Evolutionary conservation across 2,329 filamentous ascomycete genomes (phyloP), one percentile per base, ranked within the genome.

Genomic region (Fusarium falciforme): DNA sequence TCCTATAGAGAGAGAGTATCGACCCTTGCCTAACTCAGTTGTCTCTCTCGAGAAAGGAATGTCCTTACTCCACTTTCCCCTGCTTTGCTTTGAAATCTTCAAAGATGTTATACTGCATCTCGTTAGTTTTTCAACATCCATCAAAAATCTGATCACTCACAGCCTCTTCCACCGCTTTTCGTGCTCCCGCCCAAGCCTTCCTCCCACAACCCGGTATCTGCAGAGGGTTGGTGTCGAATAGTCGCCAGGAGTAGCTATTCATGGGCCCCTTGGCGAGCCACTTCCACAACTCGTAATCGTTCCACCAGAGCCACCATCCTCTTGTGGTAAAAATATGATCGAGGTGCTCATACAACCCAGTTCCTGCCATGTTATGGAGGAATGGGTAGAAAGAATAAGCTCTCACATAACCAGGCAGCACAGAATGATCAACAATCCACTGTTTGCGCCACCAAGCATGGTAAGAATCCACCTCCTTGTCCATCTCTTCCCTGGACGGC

Each of bases 231-330:
- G 49, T 64, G 5, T 47, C 11, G 25, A 64, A 64, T 8, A 64
- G 0, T 1, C 61, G 47, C 61, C 61, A 64, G 1, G 61, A 44
- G 38, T 57, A 64, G 17, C 49, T 64, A 4, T 58, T 64, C 49
- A 64, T 31, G 1, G 61, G 49, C 2, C 61, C 61, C 8, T 27
- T 58, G 8, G 61, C 36, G 1, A 64, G 27, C 36, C 61, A 64
- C 14, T 35, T 64, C 61, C 61, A 64, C 0, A 64, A 2, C 27
- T 58, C 49, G 7, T 64, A n/a, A 6, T 64, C 61, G 1, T 58
- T 57, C 49, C 61, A 64, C 61, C 61, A 64, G 9, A 64, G 49
- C 61, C 61, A 64, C 61, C 61, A 64, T n/a, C 61, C 61, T 5
- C 22, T 38, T 0, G 14, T n/a, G 0, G 61, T 29, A 14, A 63